Base-by-base conservation (phyloP, 345 rosid species). In the Brassica incana region DNA sequence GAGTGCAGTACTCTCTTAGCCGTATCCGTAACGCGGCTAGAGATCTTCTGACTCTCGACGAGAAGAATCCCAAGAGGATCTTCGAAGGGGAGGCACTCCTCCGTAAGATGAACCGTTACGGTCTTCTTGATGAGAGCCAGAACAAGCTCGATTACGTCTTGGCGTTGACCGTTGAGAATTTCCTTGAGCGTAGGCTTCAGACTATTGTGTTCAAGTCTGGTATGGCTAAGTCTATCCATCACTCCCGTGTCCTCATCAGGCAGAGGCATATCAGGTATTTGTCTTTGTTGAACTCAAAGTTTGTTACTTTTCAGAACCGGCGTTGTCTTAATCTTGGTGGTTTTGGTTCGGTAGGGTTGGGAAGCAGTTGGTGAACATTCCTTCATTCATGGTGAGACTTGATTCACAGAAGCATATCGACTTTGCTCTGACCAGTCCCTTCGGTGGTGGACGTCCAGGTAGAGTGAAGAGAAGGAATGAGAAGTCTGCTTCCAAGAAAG, bases 131-230 rank as follows among this genome's bases (percentile, higher is more conserved):
- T 10, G 92, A 89, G 90, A 84, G 88, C 67, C 90, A 90, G 85
- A 90, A 90, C 89, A 90, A 88, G 81, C 94, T 90, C n/a, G 94
- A 90, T 83, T 90, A 90, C 71, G 90, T 90, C 69, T 74, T 90
- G 86, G 91, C 94, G 0, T 58, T 88, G 80, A 90, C 94, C 14
- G 90, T 90, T 60, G 94, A 88, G 83, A 90, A 87, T 70, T 90
- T 88, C 70, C 87, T 88, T 14, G 94, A 88, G 77, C 88, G 91
- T 54, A 85, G 94, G 23, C 88, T 88, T 16, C 91, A 90, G 78
- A 90, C 91, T 6, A 83, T 85, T 33, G 90, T 90, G 8, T 88
- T 88, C 64, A 87, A 90, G 88, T 79, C 90, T 69, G 91, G 91
- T 38, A 88, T 90, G 91, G 91, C 91, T 0, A 88, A 90, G 81